Evolutionary conservation across 345 rosid species (phyloP).

Genomic region (Salix dunnii): DNA sequence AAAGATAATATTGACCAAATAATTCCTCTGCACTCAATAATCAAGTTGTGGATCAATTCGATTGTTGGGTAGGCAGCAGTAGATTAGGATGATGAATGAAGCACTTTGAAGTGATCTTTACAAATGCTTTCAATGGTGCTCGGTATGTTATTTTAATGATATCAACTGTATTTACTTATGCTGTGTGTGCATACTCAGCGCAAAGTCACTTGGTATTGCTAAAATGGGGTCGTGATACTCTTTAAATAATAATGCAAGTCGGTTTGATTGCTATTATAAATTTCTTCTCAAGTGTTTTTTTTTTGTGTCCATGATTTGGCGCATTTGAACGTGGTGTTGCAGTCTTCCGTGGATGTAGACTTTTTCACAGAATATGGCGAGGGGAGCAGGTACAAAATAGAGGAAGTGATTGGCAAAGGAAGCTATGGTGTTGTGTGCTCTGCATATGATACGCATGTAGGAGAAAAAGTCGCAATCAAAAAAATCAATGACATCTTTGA

Average conservation of each 20-base stretch:
- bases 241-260: neutral
- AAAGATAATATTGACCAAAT: neutral
- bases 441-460: constrained; percentile 70
- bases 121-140: neutral
- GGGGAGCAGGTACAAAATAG: constrained; percentile 81
- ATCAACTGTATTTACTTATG: neutral
- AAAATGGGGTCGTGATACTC: neutral
- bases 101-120: neutral
- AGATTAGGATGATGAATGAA: neutral
- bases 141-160: constrained; percentile 2
- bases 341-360: constrained; percentile 76
- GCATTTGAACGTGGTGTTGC: constrained; percentile 23
- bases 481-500: constrained; percentile 88
- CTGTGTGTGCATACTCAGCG: neutral
- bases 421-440: constrained; percentile 93
- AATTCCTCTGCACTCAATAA: neutral
- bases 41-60: neutral
- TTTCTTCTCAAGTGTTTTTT: neutral
- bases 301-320: neutral
- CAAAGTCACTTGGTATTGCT: neutral
- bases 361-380: constrained; percentile 93
- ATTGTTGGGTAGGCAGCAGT: neutral
- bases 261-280: neutral
- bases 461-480: constrained; percentile 88
- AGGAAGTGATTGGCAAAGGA: constrained; percentile 93